Conservation (phyloP, 306 rosid species). For the Lathyrus sativus region DNA sequence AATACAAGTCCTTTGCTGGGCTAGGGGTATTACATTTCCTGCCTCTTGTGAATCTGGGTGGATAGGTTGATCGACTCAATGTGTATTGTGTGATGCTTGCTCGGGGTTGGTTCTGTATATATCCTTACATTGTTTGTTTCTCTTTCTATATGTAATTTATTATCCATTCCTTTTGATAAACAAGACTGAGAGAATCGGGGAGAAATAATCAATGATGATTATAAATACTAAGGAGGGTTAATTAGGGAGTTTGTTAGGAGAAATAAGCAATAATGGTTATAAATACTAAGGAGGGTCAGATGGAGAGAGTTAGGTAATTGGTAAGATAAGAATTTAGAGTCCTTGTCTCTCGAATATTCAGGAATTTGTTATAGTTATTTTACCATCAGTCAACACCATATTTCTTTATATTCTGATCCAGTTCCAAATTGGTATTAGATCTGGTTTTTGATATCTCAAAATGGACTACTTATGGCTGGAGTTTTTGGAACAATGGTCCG, state of each 20-base stretch:
- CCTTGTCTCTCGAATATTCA: neutral
- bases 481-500: neutral
- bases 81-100: constrained; percentile 1
- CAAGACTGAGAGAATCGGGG: neutral
- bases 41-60: neutral
- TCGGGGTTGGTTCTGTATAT: neutral
- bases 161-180: neutral
- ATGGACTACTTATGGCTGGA: neutral
- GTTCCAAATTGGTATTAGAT: neutral
- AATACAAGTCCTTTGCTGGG: neutral
- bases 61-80: constrained; percentile 3
- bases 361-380: neutral
- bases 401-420: neutral
- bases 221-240: neutral
- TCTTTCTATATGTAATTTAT: neutral
- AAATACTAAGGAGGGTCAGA: neutral
- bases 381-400: neutral
- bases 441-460: neutral
- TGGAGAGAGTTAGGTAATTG: neutral
- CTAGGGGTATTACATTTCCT: neutral
- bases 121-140: neutral
- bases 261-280: neutral
- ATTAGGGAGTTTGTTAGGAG: neutral
- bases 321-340: neutral
- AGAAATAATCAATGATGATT: no score